Percentiles rank a stretch among this genome's conserved stretches.
Conservation (phyloP, 192 early-diverging fungal species). For the Diversispora epigaea region DNA sequence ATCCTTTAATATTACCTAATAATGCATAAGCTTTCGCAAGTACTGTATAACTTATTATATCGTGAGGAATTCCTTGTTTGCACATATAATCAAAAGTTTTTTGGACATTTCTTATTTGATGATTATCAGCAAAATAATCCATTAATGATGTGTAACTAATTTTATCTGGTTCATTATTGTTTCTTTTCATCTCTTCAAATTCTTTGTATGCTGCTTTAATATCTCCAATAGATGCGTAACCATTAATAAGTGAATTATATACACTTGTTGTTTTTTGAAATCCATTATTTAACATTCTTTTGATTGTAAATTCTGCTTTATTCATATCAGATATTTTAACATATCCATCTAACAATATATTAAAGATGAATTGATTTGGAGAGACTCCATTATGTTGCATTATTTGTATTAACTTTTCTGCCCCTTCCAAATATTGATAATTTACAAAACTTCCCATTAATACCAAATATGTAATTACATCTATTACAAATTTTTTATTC, state of each 20-base stretch:
- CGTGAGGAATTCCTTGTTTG: conserved; percentile 8
- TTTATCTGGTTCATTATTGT: neutral
- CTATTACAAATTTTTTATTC: neutral
- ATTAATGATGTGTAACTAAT: conserved; percentile 27
- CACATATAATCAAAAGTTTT: conserved; percentile 27
- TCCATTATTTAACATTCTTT: conserved; percentile 3
- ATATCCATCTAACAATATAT: conserved; percentile 20
- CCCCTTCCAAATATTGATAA: conserved; percentile 18
- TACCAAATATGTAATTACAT: conserved; percentile 22
- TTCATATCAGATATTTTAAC: conserved; percentile 3
- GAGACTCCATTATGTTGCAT: neutral
- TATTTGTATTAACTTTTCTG: conserved; percentile 14
- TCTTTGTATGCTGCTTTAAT: neutral
- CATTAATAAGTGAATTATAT: conserved; percentile 30
- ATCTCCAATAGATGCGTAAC: conserved; percentile 8
- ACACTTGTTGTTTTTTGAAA: conserved; percentile 3
- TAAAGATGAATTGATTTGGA: conserved; percentile 27
- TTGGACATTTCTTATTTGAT: conserved; percentile 6
- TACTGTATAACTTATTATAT: conserved; percentile 23
- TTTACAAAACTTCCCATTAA: conserved; percentile 17
- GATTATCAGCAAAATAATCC: conserved; percentile 19
- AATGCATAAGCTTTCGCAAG: conserved; percentile 24
- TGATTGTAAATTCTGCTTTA: neutral
- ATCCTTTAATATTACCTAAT: neutral
- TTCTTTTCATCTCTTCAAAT: conserved; percentile 29